Evolutionary conservation across 2,329 filamentous ascomycete species (phyloP).

Genomic region (Aurifilum marmelostoma): DNA sequence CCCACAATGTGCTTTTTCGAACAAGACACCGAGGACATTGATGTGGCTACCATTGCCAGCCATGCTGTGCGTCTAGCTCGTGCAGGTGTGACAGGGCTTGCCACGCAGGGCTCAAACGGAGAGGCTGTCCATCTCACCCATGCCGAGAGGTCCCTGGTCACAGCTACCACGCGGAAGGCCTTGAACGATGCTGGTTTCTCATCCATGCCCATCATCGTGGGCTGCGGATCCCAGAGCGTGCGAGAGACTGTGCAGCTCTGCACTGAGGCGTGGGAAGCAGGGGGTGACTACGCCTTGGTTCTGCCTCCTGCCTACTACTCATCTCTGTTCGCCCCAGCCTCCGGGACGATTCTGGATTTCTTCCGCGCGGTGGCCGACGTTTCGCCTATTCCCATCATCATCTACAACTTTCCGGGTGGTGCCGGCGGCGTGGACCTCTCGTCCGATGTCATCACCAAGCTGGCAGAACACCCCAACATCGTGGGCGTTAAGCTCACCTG

Average conservation of each 20-base stretch:
- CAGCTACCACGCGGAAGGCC: constrained; percentile 68
- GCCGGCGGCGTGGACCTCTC: constrained; percentile 66
- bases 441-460: constrained; percentile 62
- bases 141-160: constrained; percentile 70
- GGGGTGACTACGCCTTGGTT: constrained; percentile 76
- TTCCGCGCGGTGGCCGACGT: constrained; percentile 67
- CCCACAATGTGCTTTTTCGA: constrained; percentile 78
- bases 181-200: constrained; percentile 68
- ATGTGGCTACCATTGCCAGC: constrained; percentile 61
- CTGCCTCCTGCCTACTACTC: constrained; percentile 79
- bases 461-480: constrained; percentile 66
- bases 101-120: constrained; percentile 80
- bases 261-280: constrained; percentile 67
- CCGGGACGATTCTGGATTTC: constrained; percentile 65
- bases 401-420: constrained; percentile 72
- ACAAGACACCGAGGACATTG: constrained; percentile 65
- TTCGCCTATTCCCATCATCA: constrained; percentile 67
- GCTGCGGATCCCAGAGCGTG: constrained; percentile 73
- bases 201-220: constrained; percentile 73
- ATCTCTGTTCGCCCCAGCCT: constrained; percentile 63
- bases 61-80: constrained; percentile 72
- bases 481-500: constrained; percentile 72
- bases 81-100: constrained; percentile 73
- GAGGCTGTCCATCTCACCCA: constrained; percentile 80
- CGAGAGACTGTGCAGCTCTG: constrained; percentile 73